phyloP scores from a whole-genome alignment of 2,329 filamentous ascomycete species.

The Magnaporthiopsis incrustans region DNA sequence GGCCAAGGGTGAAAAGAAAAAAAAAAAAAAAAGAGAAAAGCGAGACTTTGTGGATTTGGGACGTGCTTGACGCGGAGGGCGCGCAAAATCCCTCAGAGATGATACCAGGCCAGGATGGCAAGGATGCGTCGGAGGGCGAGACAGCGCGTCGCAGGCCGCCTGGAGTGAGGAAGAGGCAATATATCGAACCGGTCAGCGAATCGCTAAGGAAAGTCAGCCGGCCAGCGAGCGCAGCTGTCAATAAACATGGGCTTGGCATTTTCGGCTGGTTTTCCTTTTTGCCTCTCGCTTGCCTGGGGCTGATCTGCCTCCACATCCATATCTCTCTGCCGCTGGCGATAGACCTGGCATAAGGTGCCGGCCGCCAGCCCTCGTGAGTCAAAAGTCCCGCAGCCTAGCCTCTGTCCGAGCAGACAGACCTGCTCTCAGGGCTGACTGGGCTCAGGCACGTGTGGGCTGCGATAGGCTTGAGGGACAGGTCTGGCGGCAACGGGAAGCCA shows the following conservation, averaged over 20 bases:
- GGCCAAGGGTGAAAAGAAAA: not conserved
- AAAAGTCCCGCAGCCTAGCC: too few relatives aligned
- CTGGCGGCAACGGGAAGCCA: not conserved
- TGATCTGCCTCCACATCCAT: not conserved
- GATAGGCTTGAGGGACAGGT: not conserved
- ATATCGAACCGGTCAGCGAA: not conserved
- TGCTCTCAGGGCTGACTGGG: too few relatives aligned
- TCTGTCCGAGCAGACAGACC: too few relatives aligned
- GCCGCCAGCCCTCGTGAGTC: too few relatives aligned
- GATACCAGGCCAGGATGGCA: not conserved
- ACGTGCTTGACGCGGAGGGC: not conserved
- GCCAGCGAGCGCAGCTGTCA: not conserved
- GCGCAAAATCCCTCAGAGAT: not conserved
- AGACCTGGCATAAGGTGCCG: too few relatives aligned
- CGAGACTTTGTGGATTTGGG: not conserved
- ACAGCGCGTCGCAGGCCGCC: not conserved
- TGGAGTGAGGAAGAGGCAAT: not conserved
- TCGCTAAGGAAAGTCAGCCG: not conserved
- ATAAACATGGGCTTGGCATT: not conserved
- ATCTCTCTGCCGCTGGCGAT: not conserved
- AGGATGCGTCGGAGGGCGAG: not conserved
- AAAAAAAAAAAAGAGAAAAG: not conserved
- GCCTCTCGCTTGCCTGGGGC: not conserved
- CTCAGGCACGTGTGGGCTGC: too few relatives aligned
- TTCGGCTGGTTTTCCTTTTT: not conserved